These are phyloP conservation scores for Saccharomycopsis synnaedendra DNA, from an alignment of 805 yeast genomes.

Conservation along the genomic window DNA sequence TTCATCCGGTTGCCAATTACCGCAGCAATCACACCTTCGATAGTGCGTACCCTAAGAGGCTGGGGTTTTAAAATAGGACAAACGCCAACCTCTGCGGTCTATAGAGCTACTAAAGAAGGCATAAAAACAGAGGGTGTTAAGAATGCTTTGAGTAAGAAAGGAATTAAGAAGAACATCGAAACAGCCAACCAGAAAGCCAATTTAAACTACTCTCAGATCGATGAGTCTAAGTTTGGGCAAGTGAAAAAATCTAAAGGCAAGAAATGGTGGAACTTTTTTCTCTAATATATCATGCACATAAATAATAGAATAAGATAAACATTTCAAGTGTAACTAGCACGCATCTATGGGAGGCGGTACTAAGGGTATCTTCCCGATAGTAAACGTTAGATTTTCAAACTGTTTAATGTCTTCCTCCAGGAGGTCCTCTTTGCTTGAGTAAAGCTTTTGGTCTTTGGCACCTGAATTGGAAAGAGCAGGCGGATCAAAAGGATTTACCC, in stretches of 20 bases:
- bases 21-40: conserved; percentile 81
- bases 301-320: no score
- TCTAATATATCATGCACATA: background rate
- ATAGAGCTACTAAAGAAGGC: background rate
- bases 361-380: background rate
- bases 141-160: background rate
- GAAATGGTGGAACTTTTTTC: background rate
- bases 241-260: background rate
- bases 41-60: conserved; percentile 50
- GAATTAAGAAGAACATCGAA: background rate
- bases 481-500: background rate
- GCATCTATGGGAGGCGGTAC: background rate
- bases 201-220: background rate
- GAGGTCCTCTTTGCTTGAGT: background rate
- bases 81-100: background rate
- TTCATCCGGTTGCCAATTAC: conserved; percentile 81
- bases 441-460: background rate
- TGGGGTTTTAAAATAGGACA: conserved; percentile 74
- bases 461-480: background rate
- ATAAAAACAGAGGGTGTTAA: background rate
- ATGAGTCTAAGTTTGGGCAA: background rate
- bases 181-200: no score
- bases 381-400: background rate
- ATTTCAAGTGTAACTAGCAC: background rate
- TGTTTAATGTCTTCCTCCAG: background rate